Evolutionary conservation across 192 early-diverging fungal genomes (phyloP), one percentile per base, ranked within the genome.

Genomic region (Gamsiella multidivaricata): DNA sequence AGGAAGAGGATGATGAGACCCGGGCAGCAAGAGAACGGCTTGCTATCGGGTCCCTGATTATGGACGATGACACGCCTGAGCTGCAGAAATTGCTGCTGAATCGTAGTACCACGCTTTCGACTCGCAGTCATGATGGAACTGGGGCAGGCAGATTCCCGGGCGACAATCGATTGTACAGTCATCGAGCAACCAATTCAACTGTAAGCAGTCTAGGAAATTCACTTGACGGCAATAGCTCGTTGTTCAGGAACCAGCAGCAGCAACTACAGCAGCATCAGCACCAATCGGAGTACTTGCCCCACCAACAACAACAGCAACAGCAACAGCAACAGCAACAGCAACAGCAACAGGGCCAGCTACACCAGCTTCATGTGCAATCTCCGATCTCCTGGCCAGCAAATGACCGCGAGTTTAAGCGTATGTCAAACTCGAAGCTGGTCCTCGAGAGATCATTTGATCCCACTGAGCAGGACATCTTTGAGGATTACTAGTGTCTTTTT

Each of bases 371-470:
- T 17, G 10, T 45, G 0, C 33, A 39, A 0, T 78, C 73, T 8
- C 60, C 73, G 1, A 50, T 61, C 22, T 52, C 53, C 14, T 78
- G 73, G 73, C 73, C 73, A 1, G 41, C 73, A n/a, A 78, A 78
- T 36, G 65, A 66, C 26, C 64, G 60, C 2, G 73, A 78, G 60
- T 78, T 78, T 39, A 78, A 78, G 36, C 73, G 73, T 25, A 78
- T 78, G 73, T 78, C 73, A 4, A 61, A 49, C 54, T 78, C 73
- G 22, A 78, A 78, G 22, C 73, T 78, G 18, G 73, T 78, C 12
- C 33, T 78, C 33, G 73, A 68, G 36, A 36, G 73, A 31, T 68
- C 73, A 26, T 67, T 68, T 20, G 73, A 68, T 23, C 73, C 73
- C 0, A 47, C 50, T 6, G 64, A 68, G 26, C 58, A 78, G 25